Evolutionary conservation across 805 yeast genomes (phyloP), one percentile per base, ranked within the genome.

Genomic region (Wickerhamomyces sydowiorum): DNA sequence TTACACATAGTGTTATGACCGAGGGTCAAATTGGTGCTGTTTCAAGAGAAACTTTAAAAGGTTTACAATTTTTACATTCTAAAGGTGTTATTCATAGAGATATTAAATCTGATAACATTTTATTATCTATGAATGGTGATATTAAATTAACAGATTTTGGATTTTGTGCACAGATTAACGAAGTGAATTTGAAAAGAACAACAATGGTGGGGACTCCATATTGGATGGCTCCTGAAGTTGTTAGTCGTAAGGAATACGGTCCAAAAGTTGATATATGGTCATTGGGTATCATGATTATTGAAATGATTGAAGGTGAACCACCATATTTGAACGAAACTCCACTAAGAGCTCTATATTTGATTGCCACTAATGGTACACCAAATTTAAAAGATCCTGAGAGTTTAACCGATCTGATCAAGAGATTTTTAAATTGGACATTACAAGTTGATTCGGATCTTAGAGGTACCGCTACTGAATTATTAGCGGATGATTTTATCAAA

Each of bases 161-260:
- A 1, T 93, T 91, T 68, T 93, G 99, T 67, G 99, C 99, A 0
- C 95, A 90, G 63, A 73, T 86, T 46, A 86, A 84, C 29, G 95
- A 84, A 50, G 75, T 77, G 41, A 84, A 86, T 50, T 70, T 85
- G 42, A 90, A 91, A 62, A 80, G 99, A 61, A 89, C 96, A 3
- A 93, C 99, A 5, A 88, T 93, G 96, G 99, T 93, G 15, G 99
- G 99, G 14, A 93, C 99, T 0, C 99, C 99, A 13, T 93, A 93
- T 62, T 93, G 99, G 99, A 93, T 93, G 99, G 99, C 99, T 0
- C 99, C 99, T 1, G 99, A 93, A 62, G 96, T 93, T 41, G 96
- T 93, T 22, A 80, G 90, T 17, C 79, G 95, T 53, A 90, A 89
- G 61, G 96, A 90, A 58, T 93, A 93, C 59, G 99, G 95, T 28